phyloP scores from a whole-genome alignment of 768 basidiomycete species.

The Phanerochaete carnosa region DNA sequence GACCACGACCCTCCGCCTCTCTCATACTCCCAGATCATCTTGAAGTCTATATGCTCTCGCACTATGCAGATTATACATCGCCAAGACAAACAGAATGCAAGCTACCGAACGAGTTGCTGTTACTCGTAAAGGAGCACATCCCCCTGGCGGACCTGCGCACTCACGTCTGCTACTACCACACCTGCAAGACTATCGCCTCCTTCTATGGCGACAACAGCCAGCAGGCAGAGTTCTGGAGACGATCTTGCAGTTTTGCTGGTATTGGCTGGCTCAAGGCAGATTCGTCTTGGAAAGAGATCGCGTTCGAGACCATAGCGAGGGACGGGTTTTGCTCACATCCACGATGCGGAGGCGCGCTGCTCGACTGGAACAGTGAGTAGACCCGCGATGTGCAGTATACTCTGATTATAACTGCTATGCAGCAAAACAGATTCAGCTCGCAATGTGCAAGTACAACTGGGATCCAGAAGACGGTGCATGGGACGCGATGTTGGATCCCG shows the following conservation, averaged over 20 bases:
- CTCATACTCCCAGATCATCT: background rate
- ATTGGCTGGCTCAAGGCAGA: slow-evolving; percentile 11
- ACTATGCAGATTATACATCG: background rate
- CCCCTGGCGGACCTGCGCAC: slow-evolving; percentile 15
- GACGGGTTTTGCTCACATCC: slow-evolving; percentile 20
- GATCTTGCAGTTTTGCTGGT: slow-evolving; percentile 11
- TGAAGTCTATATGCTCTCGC: background rate
- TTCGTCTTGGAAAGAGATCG: slow-evolving; percentile 17
- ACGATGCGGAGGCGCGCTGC: slow-evolving; percentile 12
- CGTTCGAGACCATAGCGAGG: slow-evolving; percentile 12
- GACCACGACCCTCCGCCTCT: background rate
- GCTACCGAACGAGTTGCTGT: slow-evolving; percentile 17
- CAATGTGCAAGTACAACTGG: slow-evolving; percentile 9
- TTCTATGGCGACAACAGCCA: slow-evolving; percentile 16
- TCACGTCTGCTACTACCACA: slow-evolving; percentile 20
- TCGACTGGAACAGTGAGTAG: slow-evolving; percentile 15
- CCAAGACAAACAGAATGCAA: background rate
- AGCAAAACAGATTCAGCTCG: slow-evolving; percentile 4
- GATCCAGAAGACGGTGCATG: slow-evolving; percentile 15
- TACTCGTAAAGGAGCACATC: slow-evolving; percentile 14
- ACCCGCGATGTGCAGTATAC: background rate
- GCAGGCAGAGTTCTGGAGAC: slow-evolving; percentile 16
- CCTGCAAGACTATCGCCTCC: slow-evolving; percentile 12
- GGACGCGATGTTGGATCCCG: slow-evolving; percentile 5
- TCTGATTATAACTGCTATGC: background rate